Percentiles rank a stretch among this genome's conserved stretches.
These are phyloP conservation scores for Pilasporangium apinafurcum DNA, from an alignment of 352 stramenopile genomes.

Conservation along the genomic window DNA sequence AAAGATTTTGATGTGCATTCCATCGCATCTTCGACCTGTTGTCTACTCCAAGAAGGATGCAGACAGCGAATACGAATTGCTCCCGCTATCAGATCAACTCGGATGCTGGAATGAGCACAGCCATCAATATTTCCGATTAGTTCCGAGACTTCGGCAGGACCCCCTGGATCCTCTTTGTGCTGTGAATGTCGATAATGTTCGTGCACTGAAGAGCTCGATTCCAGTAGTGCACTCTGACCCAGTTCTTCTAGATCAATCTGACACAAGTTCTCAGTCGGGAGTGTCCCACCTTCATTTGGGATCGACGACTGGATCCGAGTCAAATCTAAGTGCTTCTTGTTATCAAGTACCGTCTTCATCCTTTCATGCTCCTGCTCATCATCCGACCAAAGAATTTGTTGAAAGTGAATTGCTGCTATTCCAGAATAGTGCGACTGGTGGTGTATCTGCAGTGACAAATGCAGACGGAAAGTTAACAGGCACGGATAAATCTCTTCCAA, in stretches of 20 bases:
- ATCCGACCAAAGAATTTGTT: slow-evolving; percentile 23
- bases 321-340: slow-evolving; percentile 11
- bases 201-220: not conserved
- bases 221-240: not conserved
- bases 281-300: slow-evolving; percentile 61
- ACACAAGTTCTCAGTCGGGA: slow-evolving; percentile 73
- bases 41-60: slow-evolving; percentile 32
- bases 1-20: slow-evolving; percentile 45
- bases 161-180: not conserved
- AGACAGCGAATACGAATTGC: slow-evolving; percentile 15
- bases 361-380: not conserved
- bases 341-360: no score
- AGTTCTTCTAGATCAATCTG: slow-evolving; percentile 21
- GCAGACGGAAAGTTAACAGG: not conserved
- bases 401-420: slow-evolving; percentile 59
- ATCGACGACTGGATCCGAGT: slow-evolving; percentile 31
- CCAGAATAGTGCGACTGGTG: slow-evolving; percentile 2
- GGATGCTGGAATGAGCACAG: not conserved
- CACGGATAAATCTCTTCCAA: slow-evolving; percentile 8
- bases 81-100: not conserved
- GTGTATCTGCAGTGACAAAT: not conserved
- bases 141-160: slow-evolving; percentile 8
- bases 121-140: slow-evolving; percentile 5
- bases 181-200: not conserved
- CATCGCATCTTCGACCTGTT: slow-evolving; percentile 39